phyloP scores from a whole-genome alignment of 495 filamentous ascomycete genomes.

The Peziza echinospora region DNA sequence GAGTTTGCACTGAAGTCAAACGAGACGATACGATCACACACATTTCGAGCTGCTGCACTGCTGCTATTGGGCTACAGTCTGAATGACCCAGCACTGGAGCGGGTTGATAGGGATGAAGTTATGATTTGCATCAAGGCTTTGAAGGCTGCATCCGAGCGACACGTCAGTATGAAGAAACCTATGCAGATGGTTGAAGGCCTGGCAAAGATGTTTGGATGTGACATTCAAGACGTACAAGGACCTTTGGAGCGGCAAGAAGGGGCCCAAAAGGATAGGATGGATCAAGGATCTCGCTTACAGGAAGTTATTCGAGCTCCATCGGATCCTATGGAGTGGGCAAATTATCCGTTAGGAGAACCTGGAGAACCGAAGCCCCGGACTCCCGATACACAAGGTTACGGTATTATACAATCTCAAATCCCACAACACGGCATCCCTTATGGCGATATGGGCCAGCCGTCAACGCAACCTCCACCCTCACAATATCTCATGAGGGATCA shows the following conservation, averaged over 20 bases:
- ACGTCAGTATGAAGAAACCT: slow-evolving; percentile 10
- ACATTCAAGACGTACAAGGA: slow-evolving; percentile 3
- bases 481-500: too few species aligned
- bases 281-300: too few species aligned
- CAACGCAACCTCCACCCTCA: too few species aligned
- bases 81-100: slow-evolving; percentile 9
- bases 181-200: slow-evolving; percentile 16
- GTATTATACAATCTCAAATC: not conserved
- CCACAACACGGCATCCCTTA: too few species aligned
- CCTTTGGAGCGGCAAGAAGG: not conserved
- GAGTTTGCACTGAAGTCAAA: slow-evolving; percentile 14
- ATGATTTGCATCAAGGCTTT: slow-evolving; percentile 15
- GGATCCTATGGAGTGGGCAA: not conserved
- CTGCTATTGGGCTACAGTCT: slow-evolving; percentile 18
- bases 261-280: too few species aligned
- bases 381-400: too few species aligned
- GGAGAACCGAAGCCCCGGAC: not conserved
- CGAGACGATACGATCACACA: slow-evolving; percentile 15
- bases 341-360: not conserved
- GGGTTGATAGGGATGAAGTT: slow-evolving; percentile 12
- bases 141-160: slow-evolving; percentile 7
- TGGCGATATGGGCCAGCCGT: too few species aligned
- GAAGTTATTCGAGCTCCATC: not conserved
- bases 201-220: slow-evolving; percentile 16
- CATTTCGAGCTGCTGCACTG: slow-evolving; percentile 16